Conservation (phyloP, 257 asterid genomes). For the Penstemon barbatus region DNA sequence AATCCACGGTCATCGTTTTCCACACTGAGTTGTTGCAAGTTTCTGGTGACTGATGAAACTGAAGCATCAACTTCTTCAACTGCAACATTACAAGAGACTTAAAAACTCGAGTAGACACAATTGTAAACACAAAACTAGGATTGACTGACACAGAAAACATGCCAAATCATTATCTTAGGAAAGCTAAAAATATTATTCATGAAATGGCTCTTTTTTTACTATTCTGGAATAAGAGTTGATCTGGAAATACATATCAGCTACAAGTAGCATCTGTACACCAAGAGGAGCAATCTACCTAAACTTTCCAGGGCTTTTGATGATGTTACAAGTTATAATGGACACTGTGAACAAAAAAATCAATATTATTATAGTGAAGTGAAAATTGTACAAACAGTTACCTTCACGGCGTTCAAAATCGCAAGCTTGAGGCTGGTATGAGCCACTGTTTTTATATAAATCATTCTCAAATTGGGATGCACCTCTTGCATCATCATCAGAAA, state of each 20-base stretch:
- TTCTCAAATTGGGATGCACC: constrained; percentile 55
- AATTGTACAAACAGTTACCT: constrained; percentile 42
- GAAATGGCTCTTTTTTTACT: neutral
- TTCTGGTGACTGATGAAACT: constrained; percentile 60
- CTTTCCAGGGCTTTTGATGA: neutral
- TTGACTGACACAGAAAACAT: neutral
- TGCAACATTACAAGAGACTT: constrained; percentile 40
- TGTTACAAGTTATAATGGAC: neutral
- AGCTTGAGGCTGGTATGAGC: constrained; percentile 53
- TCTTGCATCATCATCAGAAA: constrained; percentile 57
- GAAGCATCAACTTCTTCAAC: constrained; percentile 60
- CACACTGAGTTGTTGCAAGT: constrained; percentile 65
- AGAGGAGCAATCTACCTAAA: constrained; percentile 3
- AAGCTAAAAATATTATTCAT: neutral
- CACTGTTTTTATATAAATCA: constrained; percentile 48
- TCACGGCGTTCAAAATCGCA: constrained; percentile 43
- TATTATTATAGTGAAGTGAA: neutral
- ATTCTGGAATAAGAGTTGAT: neutral
- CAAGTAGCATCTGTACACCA: neutral
- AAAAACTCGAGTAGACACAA: constrained; percentile 18
- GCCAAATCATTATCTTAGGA: neutral
- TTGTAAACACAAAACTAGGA: constrained; percentile 8
- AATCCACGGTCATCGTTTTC: constrained; percentile 51
- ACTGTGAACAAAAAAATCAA: neutral
- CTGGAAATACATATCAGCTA: neutral